Evolutionary conservation across 306 rosid species (phyloP).

Genomic region (Cicer bijugum): DNA sequence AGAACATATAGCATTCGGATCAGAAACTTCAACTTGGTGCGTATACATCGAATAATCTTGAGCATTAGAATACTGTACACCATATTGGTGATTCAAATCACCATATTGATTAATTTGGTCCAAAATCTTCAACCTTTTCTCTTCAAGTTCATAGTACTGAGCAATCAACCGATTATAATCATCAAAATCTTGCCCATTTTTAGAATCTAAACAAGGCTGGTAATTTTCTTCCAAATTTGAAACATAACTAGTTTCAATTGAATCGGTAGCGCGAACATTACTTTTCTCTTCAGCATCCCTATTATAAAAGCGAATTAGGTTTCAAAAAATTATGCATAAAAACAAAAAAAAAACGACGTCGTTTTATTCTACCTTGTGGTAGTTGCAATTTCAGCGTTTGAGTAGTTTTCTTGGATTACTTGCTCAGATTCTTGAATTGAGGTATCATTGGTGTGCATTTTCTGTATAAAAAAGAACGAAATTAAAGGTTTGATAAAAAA

Average conservation of each 20-base stretch:
- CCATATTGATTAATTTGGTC: conserved; percentile 75
- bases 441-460: conserved; percentile 54
- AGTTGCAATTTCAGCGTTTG: conserved; percentile 32
- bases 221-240: conserved; percentile 53
- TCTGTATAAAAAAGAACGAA: conserved; percentile 41
- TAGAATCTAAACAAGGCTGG: conserved; percentile 48
- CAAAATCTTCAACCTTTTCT: conserved; percentile 69
- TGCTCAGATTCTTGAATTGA: conserved; percentile 43
- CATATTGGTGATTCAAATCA: conserved; percentile 63
- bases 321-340: background rate
- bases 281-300: conserved; percentile 55
- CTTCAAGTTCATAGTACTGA: conserved; percentile 81
- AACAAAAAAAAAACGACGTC: background rate
- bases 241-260: conserved; percentile 48
- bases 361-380: conserved; percentile 50
- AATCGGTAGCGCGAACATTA: conserved; percentile 42
- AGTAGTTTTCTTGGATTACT: conserved; percentile 30
- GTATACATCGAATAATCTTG: conserved; percentile 51
- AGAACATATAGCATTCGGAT: conserved; percentile 53
- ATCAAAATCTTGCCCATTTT: conserved; percentile 47
- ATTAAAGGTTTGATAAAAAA: background rate
- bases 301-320: conserved; percentile 39
- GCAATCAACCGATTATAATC: conserved; percentile 65
- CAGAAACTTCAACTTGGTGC: conserved; percentile 54
- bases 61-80: conserved; percentile 43